Evolutionary conservation across 1,284 basidiomycete genomes (phyloP), one percentile per base, ranked within the genome.

Genomic region (Naganishia albida): DNA sequence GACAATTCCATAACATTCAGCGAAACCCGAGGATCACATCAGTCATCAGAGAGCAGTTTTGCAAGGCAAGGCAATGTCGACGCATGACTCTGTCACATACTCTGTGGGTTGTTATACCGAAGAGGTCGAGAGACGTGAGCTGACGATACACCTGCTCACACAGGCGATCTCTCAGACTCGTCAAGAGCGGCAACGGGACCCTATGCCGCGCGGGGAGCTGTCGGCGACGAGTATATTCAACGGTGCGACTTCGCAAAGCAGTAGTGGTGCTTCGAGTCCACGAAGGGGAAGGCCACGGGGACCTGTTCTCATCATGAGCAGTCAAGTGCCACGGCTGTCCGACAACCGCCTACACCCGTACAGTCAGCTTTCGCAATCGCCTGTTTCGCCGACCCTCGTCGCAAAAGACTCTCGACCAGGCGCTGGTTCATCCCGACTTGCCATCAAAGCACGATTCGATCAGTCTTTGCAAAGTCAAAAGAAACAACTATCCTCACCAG

Each of bases 281-380:
- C 57, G 57, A 7, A 46, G 57, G 10, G 57, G 57, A 42, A 60
- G 57, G 46, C 20, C 57, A 60, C 49, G 57, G 23, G 49, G 49
- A 46, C 57, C 57, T 13, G 57, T 60, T n/a, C 20, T 60, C 38
- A 50, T 60, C 57, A 60, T 60, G 46, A 60, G 57, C 57, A 60
- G 57, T 26, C 46, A 60, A 40, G 12, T 60, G 34, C 57, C 57
- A n/a, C 57, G 57, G 26, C 34, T 40, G 8, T 40, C 23, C 34
- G 48, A 50, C 57, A 49, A 40, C 25, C 57, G 57, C 34, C 46
- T 50, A 26, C 57, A 60, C 26, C 57, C 57, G 1, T 60, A 60
- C 46, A 60, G 57, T 23, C 57, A 60, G 40, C 46, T 60, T 26
- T 60, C 57, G 13, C 57, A 60, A 30, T 60, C 57, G 40, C 57